Percentiles rank a stretch among this genome's conserved stretches.
phyloP scores from a whole-genome alignment of 1,139 yeast species.

The Zygotorulaspora mrakii region DNA sequence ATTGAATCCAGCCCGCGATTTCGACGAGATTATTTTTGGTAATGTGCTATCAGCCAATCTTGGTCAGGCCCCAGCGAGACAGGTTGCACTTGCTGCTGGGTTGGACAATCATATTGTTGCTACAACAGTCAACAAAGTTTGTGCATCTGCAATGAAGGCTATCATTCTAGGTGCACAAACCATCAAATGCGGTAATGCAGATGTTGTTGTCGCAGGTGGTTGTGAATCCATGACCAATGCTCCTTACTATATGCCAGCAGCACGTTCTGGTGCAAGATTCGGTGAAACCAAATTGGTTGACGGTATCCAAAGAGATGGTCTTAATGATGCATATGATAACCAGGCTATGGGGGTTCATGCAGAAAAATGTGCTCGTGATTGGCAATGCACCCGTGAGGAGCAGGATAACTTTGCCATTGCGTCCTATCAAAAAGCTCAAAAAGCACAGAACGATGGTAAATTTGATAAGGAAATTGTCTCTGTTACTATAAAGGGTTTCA shows the following conservation, averaged over 20 bases:
- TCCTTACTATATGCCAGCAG: constrained; percentile 86
- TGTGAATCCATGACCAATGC: constrained; percentile 96
- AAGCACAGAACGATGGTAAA: constrained; percentile 75
- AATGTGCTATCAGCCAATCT: constrained; percentile 89
- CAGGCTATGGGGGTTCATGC: constrained; percentile 95
- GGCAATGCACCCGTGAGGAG: constrained; percentile 58
- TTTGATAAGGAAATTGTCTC: constrained; percentile 80
- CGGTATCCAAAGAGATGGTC: constrained; percentile 88
- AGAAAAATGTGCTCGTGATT: constrained; percentile 86
- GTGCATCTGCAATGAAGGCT: constrained; percentile 95
- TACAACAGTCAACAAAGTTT: constrained; percentile 90
- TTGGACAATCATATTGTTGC: constrained; percentile 74
- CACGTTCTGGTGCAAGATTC: constrained; percentile 83
- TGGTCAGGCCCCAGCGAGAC: constrained; percentile 98
- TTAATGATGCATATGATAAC: constrained; percentile 82
- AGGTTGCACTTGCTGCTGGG: constrained; percentile 90
- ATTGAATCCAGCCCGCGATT: constrained; percentile 63
- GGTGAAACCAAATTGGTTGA: constrained; percentile 79
- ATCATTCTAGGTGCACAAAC: constrained; percentile 87
- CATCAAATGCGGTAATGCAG: constrained; percentile 84
- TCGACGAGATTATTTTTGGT: constrained; percentile 90
- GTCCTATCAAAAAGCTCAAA: constrained; percentile 74
- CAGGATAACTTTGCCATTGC: constrained; percentile 68
- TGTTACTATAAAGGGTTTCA: constrained; percentile 76
- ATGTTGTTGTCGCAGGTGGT: constrained; percentile 93